phyloP scores from a whole-genome alignment of 148 eudicot genomes.

The Persicaria tinctoria region DNA sequence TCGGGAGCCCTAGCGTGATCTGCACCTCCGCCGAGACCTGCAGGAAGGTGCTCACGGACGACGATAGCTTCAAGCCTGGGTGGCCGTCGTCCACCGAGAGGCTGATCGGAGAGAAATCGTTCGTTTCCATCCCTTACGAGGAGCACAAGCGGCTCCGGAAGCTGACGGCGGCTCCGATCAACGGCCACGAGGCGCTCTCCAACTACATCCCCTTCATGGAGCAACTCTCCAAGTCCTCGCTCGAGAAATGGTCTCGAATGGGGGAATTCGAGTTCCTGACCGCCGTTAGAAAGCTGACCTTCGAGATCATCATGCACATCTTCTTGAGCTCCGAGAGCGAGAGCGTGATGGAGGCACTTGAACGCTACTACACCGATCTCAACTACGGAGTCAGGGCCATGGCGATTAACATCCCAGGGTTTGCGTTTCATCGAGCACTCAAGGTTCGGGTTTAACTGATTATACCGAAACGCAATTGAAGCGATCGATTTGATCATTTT shows the following conservation, averaged over 20 bases:
- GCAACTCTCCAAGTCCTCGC: constrained; percentile 12
- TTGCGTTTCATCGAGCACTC: constrained; percentile 39
- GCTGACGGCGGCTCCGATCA: constrained; percentile 25
- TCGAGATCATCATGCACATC: constrained; percentile 35
- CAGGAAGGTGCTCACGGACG: constrained; percentile 25
- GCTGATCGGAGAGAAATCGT: constrained; percentile 27
- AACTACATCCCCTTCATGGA: constrained; percentile 26
- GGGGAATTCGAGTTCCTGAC: constrained; percentile 33
- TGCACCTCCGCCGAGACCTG: constrained; percentile 24
- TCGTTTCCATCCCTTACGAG: constrained; percentile 21
- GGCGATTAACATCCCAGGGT: constrained; percentile 48
- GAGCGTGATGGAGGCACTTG: constrained; percentile 29
- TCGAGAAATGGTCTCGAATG: constrained; percentile 23
- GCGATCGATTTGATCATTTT: no score
- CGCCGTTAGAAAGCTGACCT: constrained; percentile 35
- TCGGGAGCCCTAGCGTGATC: constrained; percentile 29
- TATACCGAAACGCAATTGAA: no score
- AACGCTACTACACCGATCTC: constrained; percentile 33
- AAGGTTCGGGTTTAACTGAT: constrained; percentile 15
- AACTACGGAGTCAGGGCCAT: constrained; percentile 41
- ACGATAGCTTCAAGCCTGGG: constrained; percentile 24
- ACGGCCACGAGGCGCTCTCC: constrained; percentile 30
- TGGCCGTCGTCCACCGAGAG: constrained; percentile 28
- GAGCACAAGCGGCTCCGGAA: constrained; percentile 30
- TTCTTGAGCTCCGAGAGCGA: constrained; percentile 31